Conservation (phyloP, 768 basidiomycete species). For the Chiua virens region DNA sequence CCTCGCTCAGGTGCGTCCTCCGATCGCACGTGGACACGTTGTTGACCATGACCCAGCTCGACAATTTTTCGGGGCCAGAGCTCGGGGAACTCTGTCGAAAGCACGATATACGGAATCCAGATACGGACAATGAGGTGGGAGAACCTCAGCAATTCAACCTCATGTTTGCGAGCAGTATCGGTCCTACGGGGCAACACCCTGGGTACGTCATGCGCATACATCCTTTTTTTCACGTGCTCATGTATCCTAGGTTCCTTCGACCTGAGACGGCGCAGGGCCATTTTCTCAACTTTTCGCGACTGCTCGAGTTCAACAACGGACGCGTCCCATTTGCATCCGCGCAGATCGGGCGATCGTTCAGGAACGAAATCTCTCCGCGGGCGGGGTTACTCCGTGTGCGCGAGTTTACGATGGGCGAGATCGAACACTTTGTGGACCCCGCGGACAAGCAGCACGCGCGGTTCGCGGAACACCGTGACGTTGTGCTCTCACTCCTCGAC, state of each 20-base stretch:
- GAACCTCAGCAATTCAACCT: conserved; percentile 97
- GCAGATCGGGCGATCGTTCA: conserved; percentile 93
- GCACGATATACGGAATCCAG: conserved; percentile 82
- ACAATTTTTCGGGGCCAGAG: conserved; percentile 89
- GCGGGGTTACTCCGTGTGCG: conserved; percentile 95
- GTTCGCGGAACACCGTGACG: conserved; percentile 79
- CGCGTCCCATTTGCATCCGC: conserved; percentile 96
- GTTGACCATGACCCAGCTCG: conserved; percentile 33
- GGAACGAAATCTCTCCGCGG: conserved; percentile 97
- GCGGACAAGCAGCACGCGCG: conserved; percentile 82
- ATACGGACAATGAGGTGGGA: conserved; percentile 87
- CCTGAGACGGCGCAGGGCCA: conserved; percentile 99
- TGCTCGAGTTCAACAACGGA: conserved; percentile 98
- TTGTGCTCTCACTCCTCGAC: conserved; percentile 75
- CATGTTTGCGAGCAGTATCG: conserved; percentile 98
- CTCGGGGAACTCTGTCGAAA: conserved; percentile 84
- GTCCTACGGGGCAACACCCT: conserved; percentile 95
- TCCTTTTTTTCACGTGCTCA: not conserved
- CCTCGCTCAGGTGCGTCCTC: conserved; percentile 76
- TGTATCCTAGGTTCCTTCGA: conserved; percentile 71
- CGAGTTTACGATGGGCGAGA: conserved; percentile 99
- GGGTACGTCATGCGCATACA: conserved; percentile 47
- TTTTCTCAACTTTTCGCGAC: conserved; percentile 96
- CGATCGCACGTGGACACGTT: too few species aligned
- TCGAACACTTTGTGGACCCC: conserved; percentile 98